Evolutionary conservation across 2,329 filamentous ascomycete genomes (phyloP), one percentile per base, ranked within the genome.

Genomic region (Beauveria sp.): DNA sequence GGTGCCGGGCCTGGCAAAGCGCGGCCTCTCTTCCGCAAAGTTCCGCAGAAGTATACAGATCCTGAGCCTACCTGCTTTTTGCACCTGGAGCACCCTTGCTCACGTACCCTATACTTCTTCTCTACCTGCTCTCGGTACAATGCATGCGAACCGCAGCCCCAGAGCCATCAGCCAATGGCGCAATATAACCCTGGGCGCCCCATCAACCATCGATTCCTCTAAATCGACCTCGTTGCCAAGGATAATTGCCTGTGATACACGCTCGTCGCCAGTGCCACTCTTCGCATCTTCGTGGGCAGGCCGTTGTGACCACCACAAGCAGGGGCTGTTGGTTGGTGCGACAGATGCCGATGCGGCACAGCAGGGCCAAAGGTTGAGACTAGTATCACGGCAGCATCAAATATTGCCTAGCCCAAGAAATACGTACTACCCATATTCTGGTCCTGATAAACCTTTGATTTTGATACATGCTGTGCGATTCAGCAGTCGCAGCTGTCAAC

Each of bases 81-180:
- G 3, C 16, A 6, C 28, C 10, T 18, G 0, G 20, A 22, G 1
- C 4, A 5, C 3, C n/a, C 12, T 12, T 18, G 1, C 16, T 4
- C 30, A 22, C 4, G 57, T 59, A 18, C 8, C 1, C n/a, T 20
- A 2, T 54, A 59, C 57, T 9, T 52, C 0, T 2, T 3, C 26
- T 20, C n/a, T 47, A 59, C 57, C 18, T 37, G 8, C 3, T 6
- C n/a, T 34, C 16, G 52, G 47, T n/a, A 47, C 50, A 53, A 37
- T 53, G 48, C 50, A 53, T 14, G 20, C 20, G 48, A 59, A 50
- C 57, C 57, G 57, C 41, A 53, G 26, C 22, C 56, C 57, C 40
- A 54, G 40, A 53, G 55, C 48, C 24, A 52, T 6, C 28, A 52
- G 56, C 56, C 56, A 59, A 59, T 59, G 46, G 34, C 55, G 34